Percentiles rank a stretch among this genome's conserved stretches.
Conservation (phyloP, 2,329 filamentous ascomycete species). For the Cercospora sp. region DNA sequence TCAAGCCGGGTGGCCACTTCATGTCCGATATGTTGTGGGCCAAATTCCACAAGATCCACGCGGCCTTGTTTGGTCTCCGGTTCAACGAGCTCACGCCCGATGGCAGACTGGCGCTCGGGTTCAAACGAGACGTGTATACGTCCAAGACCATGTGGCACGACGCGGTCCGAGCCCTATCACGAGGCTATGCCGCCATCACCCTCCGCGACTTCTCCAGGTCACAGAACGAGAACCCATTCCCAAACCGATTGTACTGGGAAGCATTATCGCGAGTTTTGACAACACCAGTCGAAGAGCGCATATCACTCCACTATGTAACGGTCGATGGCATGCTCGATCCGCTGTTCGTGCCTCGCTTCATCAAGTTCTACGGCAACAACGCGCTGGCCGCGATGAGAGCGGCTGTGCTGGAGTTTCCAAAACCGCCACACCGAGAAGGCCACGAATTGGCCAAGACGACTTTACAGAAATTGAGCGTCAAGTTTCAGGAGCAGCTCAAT, state of each 20-base stretch:
- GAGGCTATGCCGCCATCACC: constrained; percentile 77
- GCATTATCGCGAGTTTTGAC: constrained; percentile 74
- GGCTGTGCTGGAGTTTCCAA: constrained; percentile 14
- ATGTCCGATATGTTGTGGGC: constrained; percentile 83
- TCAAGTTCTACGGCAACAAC: constrained; percentile 60
- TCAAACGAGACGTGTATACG: constrained; percentile 49
- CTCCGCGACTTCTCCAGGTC: constrained; percentile 78
- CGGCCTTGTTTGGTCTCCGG: constrained; percentile 73
- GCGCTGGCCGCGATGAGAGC: constrained; percentile 13
- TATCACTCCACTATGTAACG: constrained; percentile 50
- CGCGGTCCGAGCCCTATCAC: constrained; percentile 14
- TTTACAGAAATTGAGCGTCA: constrained; percentile 7
- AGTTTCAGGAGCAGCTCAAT: constrained; percentile 11
- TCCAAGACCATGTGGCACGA: constrained; percentile 15
- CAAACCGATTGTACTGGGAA: constrained; percentile 79
- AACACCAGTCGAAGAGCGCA: constrained; percentile 58
- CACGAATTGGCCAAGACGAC: constrained; percentile 13
- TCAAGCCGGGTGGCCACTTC: constrained; percentile 63
- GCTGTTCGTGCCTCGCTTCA: constrained; percentile 67
- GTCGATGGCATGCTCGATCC: constrained; percentile 59
- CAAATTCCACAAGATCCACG: constrained; percentile 78
- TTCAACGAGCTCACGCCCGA: constrained; percentile 64
- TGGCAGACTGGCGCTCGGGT: constrained; percentile 70
- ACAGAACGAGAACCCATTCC: constrained; percentile 69
- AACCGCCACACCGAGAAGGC: constrained; percentile 13